Percentiles rank a stretch among this genome's conserved stretches.
Evolutionary conservation across 2,329 filamentous ascomycete genomes (phyloP).

Genomic region (Colletotrichum tamarilloi): DNA sequence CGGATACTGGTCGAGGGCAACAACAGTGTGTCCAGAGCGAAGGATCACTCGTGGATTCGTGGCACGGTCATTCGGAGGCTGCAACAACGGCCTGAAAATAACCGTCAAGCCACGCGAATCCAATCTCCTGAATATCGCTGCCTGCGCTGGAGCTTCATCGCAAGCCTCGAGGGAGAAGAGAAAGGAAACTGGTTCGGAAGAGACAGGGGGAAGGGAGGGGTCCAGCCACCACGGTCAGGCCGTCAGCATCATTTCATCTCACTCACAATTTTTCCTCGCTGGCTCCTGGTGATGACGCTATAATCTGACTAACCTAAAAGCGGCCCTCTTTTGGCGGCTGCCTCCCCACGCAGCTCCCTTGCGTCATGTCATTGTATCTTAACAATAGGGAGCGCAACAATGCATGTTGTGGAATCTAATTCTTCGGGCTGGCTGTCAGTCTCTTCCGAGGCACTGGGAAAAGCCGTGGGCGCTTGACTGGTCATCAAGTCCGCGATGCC

Average conservation of each 20-base stretch:
- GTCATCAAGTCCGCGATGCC: background rate
- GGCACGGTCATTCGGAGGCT: background rate
- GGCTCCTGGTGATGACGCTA: background rate
- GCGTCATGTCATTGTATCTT: background rate
- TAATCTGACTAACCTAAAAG: conserved; percentile 5
- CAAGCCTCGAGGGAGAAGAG: background rate
- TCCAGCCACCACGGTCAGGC: conserved; percentile 18
- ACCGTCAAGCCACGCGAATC: conserved; percentile 16
- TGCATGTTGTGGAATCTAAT: background rate
- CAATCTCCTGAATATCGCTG: conserved; percentile 6
- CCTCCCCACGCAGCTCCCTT: background rate
- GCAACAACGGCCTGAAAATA: conserved; percentile 25
- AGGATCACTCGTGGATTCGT: background rate
- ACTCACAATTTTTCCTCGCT: background rate
- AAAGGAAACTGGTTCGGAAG: background rate
- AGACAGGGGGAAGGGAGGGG: background rate
- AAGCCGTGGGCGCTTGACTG: background rate
- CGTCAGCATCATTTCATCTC: background rate
- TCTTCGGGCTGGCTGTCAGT: background rate
- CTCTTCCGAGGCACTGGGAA: background rate
- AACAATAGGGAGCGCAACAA: background rate
- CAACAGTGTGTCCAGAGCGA: background rate
- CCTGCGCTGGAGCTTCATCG: background rate
- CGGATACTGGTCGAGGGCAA: background rate
- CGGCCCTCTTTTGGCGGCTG: conserved; percentile 2